phyloP scores from a whole-genome alignment of 495 filamentous ascomycete species.

The Pseudoneurospora amorphoporcata region DNA sequence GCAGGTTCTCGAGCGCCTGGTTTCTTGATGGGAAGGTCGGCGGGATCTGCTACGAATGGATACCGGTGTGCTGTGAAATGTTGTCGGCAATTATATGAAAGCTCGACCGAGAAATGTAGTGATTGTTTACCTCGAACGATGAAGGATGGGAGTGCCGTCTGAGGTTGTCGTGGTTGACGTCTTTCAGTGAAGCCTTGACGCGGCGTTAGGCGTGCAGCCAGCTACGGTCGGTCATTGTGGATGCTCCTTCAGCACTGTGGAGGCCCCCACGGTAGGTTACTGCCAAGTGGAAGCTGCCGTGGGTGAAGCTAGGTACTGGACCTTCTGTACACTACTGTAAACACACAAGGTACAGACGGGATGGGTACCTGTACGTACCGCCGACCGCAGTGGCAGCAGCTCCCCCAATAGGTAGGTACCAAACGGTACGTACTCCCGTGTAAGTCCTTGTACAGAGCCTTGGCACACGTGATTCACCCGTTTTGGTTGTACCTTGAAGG shows the following conservation, averaged over 20 bases:
- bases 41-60: neutral
- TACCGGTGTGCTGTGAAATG: neutral
- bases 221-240: neutral
- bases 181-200: neutral
- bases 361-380: neutral
- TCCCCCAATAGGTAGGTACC: neutral
- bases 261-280: neutral
- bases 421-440: neutral
- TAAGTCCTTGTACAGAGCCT: neutral
- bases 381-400: neutral
- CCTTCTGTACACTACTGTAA: too few relatives aligned
- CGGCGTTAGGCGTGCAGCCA: neutral
- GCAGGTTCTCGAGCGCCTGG: neutral
- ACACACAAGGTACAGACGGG: neutral
- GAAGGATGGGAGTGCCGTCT: neutral
- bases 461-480: slow-evolving; percentile 10
- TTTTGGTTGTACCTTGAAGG: neutral
- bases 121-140: neutral
- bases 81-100: neutral
- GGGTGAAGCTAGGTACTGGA: too few relatives aligned
- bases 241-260: neutral
- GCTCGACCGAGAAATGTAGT: neutral
- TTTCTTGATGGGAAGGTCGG: neutral
- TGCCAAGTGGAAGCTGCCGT: neutral
- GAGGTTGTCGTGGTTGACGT: neutral